A percentile compares a stretch with the other conserved stretches of the same genome.
These are phyloP conservation scores for Linum lewisii DNA, from an alignment of 345 rosid species.

Conservation along the genomic window DNA sequence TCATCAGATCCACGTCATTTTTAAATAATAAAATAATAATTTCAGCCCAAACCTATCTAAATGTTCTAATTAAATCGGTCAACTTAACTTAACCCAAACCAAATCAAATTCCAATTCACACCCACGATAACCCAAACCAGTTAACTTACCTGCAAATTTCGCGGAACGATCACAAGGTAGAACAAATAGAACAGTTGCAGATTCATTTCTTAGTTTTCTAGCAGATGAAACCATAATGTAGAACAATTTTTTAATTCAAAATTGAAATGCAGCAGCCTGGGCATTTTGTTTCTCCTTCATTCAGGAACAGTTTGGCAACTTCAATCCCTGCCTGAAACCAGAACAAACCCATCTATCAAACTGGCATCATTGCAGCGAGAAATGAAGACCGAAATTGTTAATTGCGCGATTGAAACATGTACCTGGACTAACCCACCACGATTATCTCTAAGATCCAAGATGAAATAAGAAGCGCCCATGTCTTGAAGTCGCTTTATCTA, in stretches of 20 bases:
- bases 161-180: not conserved
- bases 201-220: not conserved
- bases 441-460: constrained; percentile 93
- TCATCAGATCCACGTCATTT: no score
- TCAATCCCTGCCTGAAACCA: constrained; percentile 88
- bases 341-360: constrained; percentile 10
- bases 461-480: constrained; percentile 77
- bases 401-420: not conserved
- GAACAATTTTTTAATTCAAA: constrained; percentile 4
- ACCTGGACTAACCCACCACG: constrained; percentile 98
- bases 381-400: not conserved
- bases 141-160: constrained; percentile 56
- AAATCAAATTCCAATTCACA: no score
- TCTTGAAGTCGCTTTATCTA: constrained; percentile 76
- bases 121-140: no score
- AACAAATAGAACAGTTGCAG: not conserved
- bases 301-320: constrained; percentile 80
- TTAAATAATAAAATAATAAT: no score
- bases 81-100: no score
- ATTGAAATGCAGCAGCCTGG: constrained; percentile 2
- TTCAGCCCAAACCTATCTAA: no score
- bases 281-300: constrained; percentile 75
- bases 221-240: not conserved
- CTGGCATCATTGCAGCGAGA: no score
- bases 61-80: no score